Percentiles rank a stretch among this genome's conserved stretches.
These are phyloP conservation scores for Poa pratensis DNA, from an alignment of 176 grass and related monocot genomes.

Conservation along the genomic window DNA sequence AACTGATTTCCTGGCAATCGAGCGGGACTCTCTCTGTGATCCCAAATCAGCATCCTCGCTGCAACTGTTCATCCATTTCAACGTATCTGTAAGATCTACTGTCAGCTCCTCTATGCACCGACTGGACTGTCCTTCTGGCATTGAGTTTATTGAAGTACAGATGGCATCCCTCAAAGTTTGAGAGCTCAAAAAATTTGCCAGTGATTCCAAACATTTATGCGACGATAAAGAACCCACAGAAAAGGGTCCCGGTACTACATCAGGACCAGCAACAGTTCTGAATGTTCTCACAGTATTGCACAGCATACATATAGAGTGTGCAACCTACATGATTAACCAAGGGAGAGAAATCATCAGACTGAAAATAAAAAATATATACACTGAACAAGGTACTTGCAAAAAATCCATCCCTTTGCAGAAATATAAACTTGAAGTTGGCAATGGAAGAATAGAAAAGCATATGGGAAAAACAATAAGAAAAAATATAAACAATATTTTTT, in stretches of 20 bases:
- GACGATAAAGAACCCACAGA: conserved; percentile 65
- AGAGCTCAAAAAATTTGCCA: conserved; percentile 62
- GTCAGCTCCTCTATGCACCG: conserved; percentile 78
- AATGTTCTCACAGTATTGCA: conserved; percentile 81
- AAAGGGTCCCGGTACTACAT: conserved; percentile 46
- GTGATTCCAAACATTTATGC: conserved; percentile 64
- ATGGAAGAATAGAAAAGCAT: conserved; percentile 15
- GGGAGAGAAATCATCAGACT: conserved; percentile 31
- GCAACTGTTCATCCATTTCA: conserved; percentile 69
- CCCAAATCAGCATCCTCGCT: conserved; percentile 41
- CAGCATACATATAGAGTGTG: conserved; percentile 69
- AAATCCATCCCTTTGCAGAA: conserved; percentile 14
- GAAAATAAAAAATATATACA: conserved; percentile 35
- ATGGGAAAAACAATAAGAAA: conserved; percentile 24
- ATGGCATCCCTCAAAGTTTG: conserved; percentile 61
- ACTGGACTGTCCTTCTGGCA: conserved; percentile 87
- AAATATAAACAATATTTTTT: neutral
- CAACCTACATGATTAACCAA: conserved; percentile 64
- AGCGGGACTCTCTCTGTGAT: conserved; percentile 29
- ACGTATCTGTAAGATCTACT: conserved; percentile 62
- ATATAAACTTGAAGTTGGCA: conserved; percentile 3
- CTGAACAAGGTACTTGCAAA: conserved; percentile 10
- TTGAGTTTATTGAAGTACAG: conserved; percentile 72
- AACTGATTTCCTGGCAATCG: conserved; percentile 39
- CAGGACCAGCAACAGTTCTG: conserved; percentile 44